Evolutionary conservation across 805 yeast species (phyloP).

Genomic region (Suhomyces faveliae): DNA sequence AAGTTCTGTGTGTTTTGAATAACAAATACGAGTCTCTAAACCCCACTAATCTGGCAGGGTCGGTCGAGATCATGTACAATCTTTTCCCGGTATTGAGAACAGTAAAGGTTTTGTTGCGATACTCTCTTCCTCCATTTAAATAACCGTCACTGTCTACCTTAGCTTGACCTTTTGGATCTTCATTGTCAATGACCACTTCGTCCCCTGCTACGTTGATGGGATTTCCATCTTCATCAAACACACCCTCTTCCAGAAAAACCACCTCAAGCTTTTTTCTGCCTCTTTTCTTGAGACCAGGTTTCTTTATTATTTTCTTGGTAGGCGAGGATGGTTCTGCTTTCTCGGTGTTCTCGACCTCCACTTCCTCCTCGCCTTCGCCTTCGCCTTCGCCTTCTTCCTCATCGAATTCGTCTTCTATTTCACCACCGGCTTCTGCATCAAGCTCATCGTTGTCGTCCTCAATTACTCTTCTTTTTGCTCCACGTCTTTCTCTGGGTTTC

Average conservation of each 20-base stretch:
- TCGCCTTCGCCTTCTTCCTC: slow-evolving; percentile 9
- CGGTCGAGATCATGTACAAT: slow-evolving; percentile 88
- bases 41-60: slow-evolving; percentile 93
- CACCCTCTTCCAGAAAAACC: slow-evolving; percentile 38
- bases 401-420: slow-evolving; percentile 4
- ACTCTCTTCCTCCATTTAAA: slow-evolving; percentile 70
- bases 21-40: slow-evolving; percentile 87
- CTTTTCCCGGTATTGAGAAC: slow-evolving; percentile 64
- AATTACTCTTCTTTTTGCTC: slow-evolving; percentile 2
- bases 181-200: slow-evolving; percentile 68
- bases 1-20: slow-evolving; percentile 78
- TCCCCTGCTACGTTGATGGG: slow-evolving; percentile 65
- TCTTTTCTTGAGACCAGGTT: slow-evolving; percentile 13
- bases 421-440: slow-evolving; percentile 1
- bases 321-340: slow-evolving; percentile 20
- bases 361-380: slow-evolving; percentile 20
- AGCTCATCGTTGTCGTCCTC: not conserved
- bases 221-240: slow-evolving; percentile 66
- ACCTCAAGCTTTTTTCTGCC: slow-evolving; percentile 40
- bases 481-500: not conserved
- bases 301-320: slow-evolving; percentile 13
- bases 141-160: slow-evolving; percentile 71
- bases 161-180: slow-evolving; percentile 73
- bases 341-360: slow-evolving; percentile 26
- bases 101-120: slow-evolving; percentile 67